These are phyloP conservation scores for Mariannaea elegans DNA, from an alignment of 2,329 filamentous ascomycete genomes.

Conservation along the genomic window DNA sequence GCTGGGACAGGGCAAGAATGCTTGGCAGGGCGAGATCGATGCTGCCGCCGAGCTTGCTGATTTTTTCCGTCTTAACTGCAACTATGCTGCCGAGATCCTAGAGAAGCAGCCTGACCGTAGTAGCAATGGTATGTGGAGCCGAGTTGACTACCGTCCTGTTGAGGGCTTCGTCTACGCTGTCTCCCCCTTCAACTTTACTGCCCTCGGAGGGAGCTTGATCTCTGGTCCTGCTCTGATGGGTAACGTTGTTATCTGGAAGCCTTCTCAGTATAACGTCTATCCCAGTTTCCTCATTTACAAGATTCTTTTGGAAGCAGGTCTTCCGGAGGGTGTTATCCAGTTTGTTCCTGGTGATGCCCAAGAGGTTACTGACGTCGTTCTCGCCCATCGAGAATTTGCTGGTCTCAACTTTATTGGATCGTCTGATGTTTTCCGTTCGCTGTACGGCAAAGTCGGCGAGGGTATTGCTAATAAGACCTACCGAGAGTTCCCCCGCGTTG, in stretches of 20 bases:
- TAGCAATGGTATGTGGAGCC: conserved; percentile 56
- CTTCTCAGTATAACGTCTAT: conserved; percentile 83
- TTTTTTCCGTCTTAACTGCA: conserved; percentile 92
- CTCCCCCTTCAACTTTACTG: conserved; percentile 96
- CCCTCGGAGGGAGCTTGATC: conserved; percentile 87
- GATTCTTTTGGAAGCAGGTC: conserved; percentile 88
- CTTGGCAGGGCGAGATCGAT: conserved; percentile 98
- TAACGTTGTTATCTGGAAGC: conserved; percentile 97
- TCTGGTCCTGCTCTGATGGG: conserved; percentile 87
- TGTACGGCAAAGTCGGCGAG: conserved; percentile 86
- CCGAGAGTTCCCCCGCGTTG: conserved; percentile 83
- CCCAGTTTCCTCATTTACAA: conserved; percentile 90
- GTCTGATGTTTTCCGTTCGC: conserved; percentile 86
- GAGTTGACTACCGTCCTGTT: conserved; percentile 87
- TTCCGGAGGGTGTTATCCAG: conserved; percentile 89
- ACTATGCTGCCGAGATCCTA: conserved; percentile 72
- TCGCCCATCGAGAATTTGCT: conserved; percentile 81
- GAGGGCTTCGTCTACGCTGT: conserved; percentile 96
- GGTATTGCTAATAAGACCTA: conserved; percentile 85
- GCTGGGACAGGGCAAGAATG: conserved; percentile 96
- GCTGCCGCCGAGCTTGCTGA: conserved; percentile 90
- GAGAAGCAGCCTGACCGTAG: conserved; percentile 46
- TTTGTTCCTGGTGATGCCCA: conserved; percentile 90
- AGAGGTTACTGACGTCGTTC: conserved; percentile 79
- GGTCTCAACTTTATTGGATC: conserved; percentile 96